A percentile compares a stretch with the other conserved stretches of the same genome.
phyloP scores from a whole-genome alignment of 306 rosid genomes.

The Quercus glauca region DNA sequence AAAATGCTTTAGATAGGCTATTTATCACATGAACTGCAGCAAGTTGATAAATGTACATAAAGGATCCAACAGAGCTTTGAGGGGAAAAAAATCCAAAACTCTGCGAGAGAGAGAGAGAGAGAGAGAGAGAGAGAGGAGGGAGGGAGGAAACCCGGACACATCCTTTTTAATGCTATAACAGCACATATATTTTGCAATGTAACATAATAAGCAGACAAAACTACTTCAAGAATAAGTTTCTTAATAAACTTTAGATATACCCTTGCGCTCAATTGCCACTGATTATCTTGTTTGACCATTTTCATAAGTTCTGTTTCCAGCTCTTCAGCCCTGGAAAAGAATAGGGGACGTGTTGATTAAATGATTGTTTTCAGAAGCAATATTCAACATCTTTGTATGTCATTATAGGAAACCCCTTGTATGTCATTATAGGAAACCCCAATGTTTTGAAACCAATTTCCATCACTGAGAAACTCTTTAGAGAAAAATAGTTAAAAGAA shows the following conservation, averaged over 20 bases:
- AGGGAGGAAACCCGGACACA: not conserved
- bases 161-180: conserved; percentile 15
- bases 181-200: conserved; percentile 2
- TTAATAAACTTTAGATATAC: conserved; percentile 43
- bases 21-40: not conserved
- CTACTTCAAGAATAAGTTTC: conserved; percentile 12
- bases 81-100: not conserved
- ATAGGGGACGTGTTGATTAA: conserved; percentile 20
- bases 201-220: conserved; percentile 5
- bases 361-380: conserved; percentile 14
- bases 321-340: conserved; percentile 79
- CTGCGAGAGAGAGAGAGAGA: not conserved
- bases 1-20: not conserved
- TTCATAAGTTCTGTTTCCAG: conserved; percentile 92
- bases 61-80: not conserved
- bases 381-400: not conserved
- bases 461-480: not conserved
- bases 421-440: not conserved
- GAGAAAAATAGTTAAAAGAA: not conserved
- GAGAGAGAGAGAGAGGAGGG: too few species aligned
- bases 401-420: not conserved
- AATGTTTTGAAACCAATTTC: not conserved
- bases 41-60: not conserved
- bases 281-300: conserved; percentile 80
- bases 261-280: conserved; percentile 73